Base-by-base conservation (phyloP, 371 early-diverging fungal species). In the Ecytonucleospora hepatopenaei region DNA sequence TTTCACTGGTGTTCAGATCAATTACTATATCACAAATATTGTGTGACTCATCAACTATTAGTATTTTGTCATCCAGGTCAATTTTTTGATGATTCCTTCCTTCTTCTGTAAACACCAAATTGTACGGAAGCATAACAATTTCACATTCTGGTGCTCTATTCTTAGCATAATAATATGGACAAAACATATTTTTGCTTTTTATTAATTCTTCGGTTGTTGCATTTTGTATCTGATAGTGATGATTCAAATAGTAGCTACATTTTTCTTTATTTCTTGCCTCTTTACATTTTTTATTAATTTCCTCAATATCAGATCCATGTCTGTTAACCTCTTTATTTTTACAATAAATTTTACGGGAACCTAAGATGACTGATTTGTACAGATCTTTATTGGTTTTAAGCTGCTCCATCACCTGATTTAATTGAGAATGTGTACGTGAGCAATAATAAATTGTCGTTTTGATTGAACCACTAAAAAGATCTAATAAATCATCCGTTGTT, bases 1-100 rank as follows among this genome's bases (percentile, higher is more conserved):
- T 34, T 26, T 15, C 21, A 23, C 56, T 65, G 16, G 71, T 72
- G 58, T 81, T 72, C 62, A 74, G 64, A 1, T 72, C 48, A 27
- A 76, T 65, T 15, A 81, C 70, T 12, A 73, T 60, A 0, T 74
- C 71, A 62, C 60, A 73, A 40, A 81, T 69, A 58, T 81, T 81
- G 62, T 81, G 81, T 21, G 76, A 79, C 59, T 81, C 81, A 64
- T 81, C 81, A 48, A 81, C 68, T 32, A 81, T 62, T 12, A 81
- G 31, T 33, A 81, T 70, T 17, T 66, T 61, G 40, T 72, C 67
- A 16, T 48, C n/a, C 32, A 71, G 48, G 54, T 68, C 40, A n/a
- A 81, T 69, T 27, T 71, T 58, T 23, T 57, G 1, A 35, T 69
- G 72, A 31, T 61, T 69, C 23, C 77, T 62, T 12, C 69, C 68